Conservation (phyloP, 2,329 filamentous ascomycete species). For the Monilinia polystroma region DNA sequence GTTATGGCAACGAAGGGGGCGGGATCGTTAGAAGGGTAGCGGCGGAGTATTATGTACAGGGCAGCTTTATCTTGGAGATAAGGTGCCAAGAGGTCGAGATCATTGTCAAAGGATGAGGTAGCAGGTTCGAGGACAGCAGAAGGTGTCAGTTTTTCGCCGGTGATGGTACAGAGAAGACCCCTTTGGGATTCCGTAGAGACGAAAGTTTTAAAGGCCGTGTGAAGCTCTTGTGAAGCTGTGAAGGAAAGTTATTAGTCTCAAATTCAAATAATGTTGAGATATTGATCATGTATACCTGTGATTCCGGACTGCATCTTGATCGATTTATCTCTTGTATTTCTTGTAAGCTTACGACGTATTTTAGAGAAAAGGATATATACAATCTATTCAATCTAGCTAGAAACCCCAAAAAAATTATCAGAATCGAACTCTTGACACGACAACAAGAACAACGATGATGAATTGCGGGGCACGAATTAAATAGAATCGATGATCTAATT, state of each 20-base stretch:
- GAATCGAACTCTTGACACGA: constrained; percentile 15
- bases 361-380: not conserved
- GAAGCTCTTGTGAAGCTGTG: constrained; percentile 73
- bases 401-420: not conserved
- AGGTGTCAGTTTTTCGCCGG: constrained; percentile 66
- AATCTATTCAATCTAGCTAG: not conserved
- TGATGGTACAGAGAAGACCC: constrained; percentile 70
- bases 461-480: constrained; percentile 18
- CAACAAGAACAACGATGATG: constrained; percentile 21
- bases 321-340: constrained; percentile 13
- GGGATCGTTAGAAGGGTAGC: constrained; percentile 53
- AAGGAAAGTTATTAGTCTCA: constrained; percentile 11
- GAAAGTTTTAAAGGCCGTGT: constrained; percentile 68
- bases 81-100: constrained; percentile 61
- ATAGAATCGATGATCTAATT: not conserved
- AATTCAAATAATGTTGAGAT: constrained; percentile 9
- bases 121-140: constrained; percentile 54
- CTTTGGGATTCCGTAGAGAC: constrained; percentile 61
- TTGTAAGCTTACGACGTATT: not conserved
- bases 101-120: constrained; percentile 58
- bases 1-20: constrained; percentile 64
- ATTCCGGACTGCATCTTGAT: constrained; percentile 74
- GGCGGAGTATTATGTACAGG: constrained; percentile 73
- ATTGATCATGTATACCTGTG: constrained; percentile 52
- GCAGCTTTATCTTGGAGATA: constrained; percentile 66